Evolutionary conservation across 768 basidiomycete species (phyloP).

Genomic region (Hemileccinum rubropunctum): DNA sequence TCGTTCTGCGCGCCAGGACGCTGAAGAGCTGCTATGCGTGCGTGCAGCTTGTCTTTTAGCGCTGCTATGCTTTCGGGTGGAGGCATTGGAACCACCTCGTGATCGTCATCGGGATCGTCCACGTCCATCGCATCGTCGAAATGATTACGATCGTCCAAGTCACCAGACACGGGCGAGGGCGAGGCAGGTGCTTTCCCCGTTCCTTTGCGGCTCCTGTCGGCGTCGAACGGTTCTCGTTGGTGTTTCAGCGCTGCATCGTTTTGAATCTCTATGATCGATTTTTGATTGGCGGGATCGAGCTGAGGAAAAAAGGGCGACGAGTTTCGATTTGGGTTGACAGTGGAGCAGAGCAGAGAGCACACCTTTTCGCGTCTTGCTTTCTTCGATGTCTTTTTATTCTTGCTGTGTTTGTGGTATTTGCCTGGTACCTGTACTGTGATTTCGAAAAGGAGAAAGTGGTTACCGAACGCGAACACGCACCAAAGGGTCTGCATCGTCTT

Average conservation of each 20-base stretch:
- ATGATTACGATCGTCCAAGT: conserved; percentile 23
- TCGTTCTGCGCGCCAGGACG: conserved; percentile 34
- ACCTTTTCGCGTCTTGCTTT: conserved; percentile 90
- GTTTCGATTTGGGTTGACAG: background rate
- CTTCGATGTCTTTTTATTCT: conserved; percentile 83
- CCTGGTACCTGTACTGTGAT: conserved; percentile 39
- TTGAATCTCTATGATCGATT: conserved; percentile 71
- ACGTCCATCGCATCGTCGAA: conserved; percentile 26
- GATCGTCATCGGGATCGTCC: conserved; percentile 13
- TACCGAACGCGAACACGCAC: conserved; percentile 9
- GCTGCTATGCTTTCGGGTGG: conserved; percentile 55
- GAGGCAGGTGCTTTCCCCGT: conserved; percentile 44
- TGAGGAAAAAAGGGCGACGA: conserved; percentile 29
- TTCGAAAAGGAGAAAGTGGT: background rate
- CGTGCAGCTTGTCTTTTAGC: conserved; percentile 72
- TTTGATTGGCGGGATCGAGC: conserved; percentile 93
- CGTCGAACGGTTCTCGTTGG: conserved; percentile 26
- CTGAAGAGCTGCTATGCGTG: conserved; percentile 69
- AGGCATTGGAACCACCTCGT: conserved; percentile 61
- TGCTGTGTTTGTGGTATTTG: conserved; percentile 86
- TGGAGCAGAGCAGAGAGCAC: background rate
- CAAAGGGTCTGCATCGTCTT: conserved; percentile 7
- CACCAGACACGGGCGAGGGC: conserved; percentile 15
- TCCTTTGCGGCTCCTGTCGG: conserved; percentile 33
- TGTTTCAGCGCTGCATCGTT: conserved; percentile 42